Base-by-base conservation (phyloP, 768 basidiomycete genomes). In the Coprinellus aureogranulatus region DNA sequence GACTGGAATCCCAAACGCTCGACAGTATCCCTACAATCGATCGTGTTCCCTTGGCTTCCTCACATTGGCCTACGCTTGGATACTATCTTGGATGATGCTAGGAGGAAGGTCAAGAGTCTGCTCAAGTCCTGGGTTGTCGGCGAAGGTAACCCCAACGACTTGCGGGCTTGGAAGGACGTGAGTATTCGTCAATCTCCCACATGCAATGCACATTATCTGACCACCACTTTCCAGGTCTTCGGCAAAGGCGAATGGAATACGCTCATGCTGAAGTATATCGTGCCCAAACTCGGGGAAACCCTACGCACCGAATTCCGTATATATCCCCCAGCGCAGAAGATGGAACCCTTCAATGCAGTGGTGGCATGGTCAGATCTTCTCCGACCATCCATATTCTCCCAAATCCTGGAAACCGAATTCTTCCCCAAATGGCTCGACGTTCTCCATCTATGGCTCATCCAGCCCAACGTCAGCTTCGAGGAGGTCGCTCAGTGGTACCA, bases 361-460 rank as follows among this genome's bases (percentile, higher is more conserved):
- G 76, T 98, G 44, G 76, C 77, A 1, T 99, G 97, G 97, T 77
- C 80, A 11, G 69, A 75, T 30, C 77, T 92, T 55, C 77, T 98
- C 34, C 87, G 91, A 8, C 72, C 84, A 0, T 86, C 89, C 3
- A 82, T 96, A 59, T 81, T 97, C 65, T 80, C 86, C 1, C 91
- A 94, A 66, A 75, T 99, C 12, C 75, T 99, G 61, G 92, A 96
- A 69, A 81, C 82, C 4, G 93, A 94, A 65, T 96, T 98, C 77
- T 98, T 98, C 81, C 92, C 94, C 3, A 96, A 97, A 68, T 99
- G 95, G 94, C 79, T 98, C 59, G 89, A 94, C 49, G 86, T 91
- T 22, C 77, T 99, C 23, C 88, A 95, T 67, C 72, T 92, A 45
- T 98, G 97, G 97, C 87, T 99, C 40, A 79, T 89, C n/a, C 90